Evolutionary conservation across 2,329 filamentous ascomycete genomes (phyloP), one percentile per base, ranked within the genome.

Genomic region (Curvularia hawaiiensis): DNA sequence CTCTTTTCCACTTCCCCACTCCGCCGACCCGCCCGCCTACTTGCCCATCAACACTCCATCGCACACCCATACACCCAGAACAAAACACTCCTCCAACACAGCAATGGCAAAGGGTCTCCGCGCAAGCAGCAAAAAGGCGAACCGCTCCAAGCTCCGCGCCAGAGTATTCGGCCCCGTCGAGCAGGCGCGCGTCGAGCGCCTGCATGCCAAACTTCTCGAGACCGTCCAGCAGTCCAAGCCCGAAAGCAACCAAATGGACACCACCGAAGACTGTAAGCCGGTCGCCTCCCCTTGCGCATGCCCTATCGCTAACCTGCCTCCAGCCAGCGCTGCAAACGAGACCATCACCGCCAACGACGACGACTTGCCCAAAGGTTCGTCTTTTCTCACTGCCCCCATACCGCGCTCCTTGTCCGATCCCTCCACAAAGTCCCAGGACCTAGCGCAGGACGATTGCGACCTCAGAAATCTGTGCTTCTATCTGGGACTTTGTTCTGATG

Each of bases 21-120:
- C 26, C 46, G 31, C 41, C 44, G 39, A 48, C 52, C 56, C 24
- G 33, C 43, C 41, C 41, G 22, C 41, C 41, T 16, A n/a, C 43
- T n/a, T 26, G 41, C 41, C 41, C 22, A 28, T n/a, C 47, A 20
- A 20, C 24, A 14, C 26, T 18, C 35, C 26, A n/a, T 47, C 45
- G 24, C 51, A 44, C 43, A 54, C 44, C 44, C 40, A 31, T 39
- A 47, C 11, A 12, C 28, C 39, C 2, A 41, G 10, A 10, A 24
- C 24, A 6, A 24, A 20, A 40, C 4, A 26, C 9, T 8, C 10
- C 30, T 14, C 47, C 44, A 38, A 40, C 39, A 20, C 51, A 74
- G 84, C 54, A 68, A 98, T 97, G 94, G 94, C 93, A 24, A 97
- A 96, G 77, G 90, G 91, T 74, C 82, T 90, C 60, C 85, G 94